A percentile compares a stretch with the other conserved stretches of the same genome.
Evolutionary conservation across 441 rosid species (phyloP).

Genomic region (Gossypium davidsonii): DNA sequence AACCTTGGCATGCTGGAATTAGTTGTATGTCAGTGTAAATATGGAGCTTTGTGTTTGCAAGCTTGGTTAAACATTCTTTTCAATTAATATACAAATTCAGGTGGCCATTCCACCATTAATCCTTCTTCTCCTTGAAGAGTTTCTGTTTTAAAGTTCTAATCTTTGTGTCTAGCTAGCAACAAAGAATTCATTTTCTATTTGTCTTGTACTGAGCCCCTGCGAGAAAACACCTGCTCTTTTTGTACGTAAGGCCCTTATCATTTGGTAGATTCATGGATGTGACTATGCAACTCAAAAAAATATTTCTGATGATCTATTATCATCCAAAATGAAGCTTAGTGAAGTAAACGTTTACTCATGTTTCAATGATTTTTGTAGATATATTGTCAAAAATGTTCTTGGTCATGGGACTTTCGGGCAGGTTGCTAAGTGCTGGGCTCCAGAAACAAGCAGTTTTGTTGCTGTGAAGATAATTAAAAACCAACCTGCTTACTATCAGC

Average conservation of each 20-base stretch:
- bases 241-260: too few relatives aligned
- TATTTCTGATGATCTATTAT: background rate
- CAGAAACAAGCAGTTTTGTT: constrained; percentile 62
- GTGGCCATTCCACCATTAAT: background rate
- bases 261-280: background rate
- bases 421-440: constrained; percentile 96
- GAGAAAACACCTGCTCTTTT: background rate
- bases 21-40: background rate
- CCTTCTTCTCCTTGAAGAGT: background rate
- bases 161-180: background rate
- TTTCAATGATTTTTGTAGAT: constrained; percentile 44
- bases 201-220: too few relatives aligned
- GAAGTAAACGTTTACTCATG: constrained; percentile 11
- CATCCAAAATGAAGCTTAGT: background rate
- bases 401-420: constrained; percentile 99
- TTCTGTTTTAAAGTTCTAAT: background rate
- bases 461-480: constrained; percentile 98
- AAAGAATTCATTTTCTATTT: background rate
- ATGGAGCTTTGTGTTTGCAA: background rate
- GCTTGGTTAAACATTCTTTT: background rate
- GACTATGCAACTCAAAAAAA: background rate
- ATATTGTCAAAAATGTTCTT: constrained; percentile 94
- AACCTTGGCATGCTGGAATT: background rate
- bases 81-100: background rate
- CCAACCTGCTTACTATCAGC: constrained; percentile 97